Conservation (phyloP, 441 rosid genomes). For the Gossypium trilobum region DNA sequence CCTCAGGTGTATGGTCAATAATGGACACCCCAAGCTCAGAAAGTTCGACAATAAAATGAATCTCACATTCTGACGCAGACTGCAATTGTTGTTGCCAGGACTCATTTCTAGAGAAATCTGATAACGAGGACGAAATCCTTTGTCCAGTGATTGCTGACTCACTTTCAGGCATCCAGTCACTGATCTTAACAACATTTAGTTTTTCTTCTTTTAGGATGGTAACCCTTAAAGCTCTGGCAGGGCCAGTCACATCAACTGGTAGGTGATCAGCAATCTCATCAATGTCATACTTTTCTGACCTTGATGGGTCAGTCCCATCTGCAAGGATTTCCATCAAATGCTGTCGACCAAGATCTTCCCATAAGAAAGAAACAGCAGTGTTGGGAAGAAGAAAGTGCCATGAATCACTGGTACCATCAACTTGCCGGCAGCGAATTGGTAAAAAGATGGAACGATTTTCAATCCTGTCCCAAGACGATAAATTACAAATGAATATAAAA, state of each 20-base stretch:
- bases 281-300: constrained; percentile 56
- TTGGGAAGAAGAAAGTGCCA: constrained; percentile 89
- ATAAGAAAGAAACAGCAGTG: constrained; percentile 79
- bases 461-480: constrained; percentile 49
- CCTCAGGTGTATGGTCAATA: constrained; percentile 93
- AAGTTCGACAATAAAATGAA: constrained; percentile 80
- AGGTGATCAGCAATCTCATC: constrained; percentile 79
- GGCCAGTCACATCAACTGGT: constrained; percentile 47
- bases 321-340: constrained; percentile 65
- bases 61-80: constrained; percentile 50
- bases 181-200: constrained; percentile 60
- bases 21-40: constrained; percentile 93
- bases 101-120: constrained; percentile 41
- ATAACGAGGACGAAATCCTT: constrained; percentile 35
- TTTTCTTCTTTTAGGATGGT: constrained; percentile 78
- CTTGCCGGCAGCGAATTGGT: constrained; percentile 83
- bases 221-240: constrained; percentile 70
- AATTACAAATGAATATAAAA: constrained; percentile 13
- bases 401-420: constrained; percentile 58
- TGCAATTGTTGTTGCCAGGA: constrained; percentile 37
- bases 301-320: constrained; percentile 62
- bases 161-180: constrained; percentile 94
- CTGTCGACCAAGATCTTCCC: constrained; percentile 92
- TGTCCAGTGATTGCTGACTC: constrained; percentile 39
- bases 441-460: constrained; percentile 87